Base-by-base conservation (phyloP, 805 yeast genomes). In the Kuraishia ogatae region DNA sequence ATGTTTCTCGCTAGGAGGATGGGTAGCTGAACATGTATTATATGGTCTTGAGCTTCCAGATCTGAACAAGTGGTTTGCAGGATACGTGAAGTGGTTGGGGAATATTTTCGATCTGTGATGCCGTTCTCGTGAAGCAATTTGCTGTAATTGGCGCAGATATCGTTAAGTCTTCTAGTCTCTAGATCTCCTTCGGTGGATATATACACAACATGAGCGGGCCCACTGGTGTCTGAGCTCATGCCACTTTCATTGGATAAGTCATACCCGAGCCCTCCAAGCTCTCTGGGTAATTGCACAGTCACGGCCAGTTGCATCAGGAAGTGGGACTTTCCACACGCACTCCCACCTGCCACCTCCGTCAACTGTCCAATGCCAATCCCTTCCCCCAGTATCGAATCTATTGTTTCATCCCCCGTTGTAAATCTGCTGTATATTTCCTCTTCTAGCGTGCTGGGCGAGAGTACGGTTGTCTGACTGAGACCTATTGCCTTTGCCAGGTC, bases 311-410 rank as follows among this genome's bases (percentile, higher is more conserved):
- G 93, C 71, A 85, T 76, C 24, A 87, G 70, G 2, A 92, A 69
- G 60, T 92, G 96, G 0, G 97, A 85, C 63, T 93, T 93, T 0
- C 97, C 98, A 0, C 87, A 78, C 0, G 96, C 88, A 53, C 96
- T 83, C 24, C 85, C 87, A 0, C 98, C 98, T 61, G 83, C 84
- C 2, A 93, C 65, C 70, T 92, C 98, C 0, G 91, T 84, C 1
- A 87, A 65, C 23, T 75, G 68, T 2, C 84, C 80, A 2, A 78
- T 65, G 1, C 71, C 76, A 2, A 86, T 71, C 0, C 92, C 93
- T 21, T 51, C 54, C 2, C 84, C 85, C 4, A 87, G 64, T 0
- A 71, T 56, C 10, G 59, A 62, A 62, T 87, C 92, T 1, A 87
- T 58, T 4, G 58, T 61, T 0, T 63, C 65, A 62, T 78, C 83